Base-by-base conservation (phyloP, 2,329 filamentous ascomycete species). In the Cladophialophora psammophila region DNA sequence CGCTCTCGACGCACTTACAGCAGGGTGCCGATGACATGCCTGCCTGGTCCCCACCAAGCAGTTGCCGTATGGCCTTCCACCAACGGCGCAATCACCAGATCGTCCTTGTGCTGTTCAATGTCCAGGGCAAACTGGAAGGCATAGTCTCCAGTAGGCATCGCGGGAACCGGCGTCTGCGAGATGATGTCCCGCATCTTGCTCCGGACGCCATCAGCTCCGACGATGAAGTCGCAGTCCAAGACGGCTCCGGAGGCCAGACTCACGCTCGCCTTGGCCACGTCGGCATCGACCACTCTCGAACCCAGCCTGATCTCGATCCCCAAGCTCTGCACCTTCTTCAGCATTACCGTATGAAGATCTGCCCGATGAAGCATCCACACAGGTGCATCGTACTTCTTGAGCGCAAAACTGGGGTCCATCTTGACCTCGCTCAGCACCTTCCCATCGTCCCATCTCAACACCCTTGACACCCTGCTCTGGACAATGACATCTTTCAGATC, bases 301-400 rank as follows among this genome's bases (percentile, higher is more conserved):
- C 36, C 55, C 36, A 58, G 55, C 55, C 20, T 58, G 55, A 58
- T 45, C 36, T 58, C 35, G 8, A 58, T 58, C 20, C 55, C 55
- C 55, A 58, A 26, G 36, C 55, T 58, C 36, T 45, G 35, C 55
- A 58, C 55, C 55, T 58, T 58, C 55, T 58, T 58, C 55, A 58
- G 36, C 55, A 58, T 58, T 9, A 35, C 55, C n/a, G 36, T 58
- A n/a, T 58, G 55, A 32, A 58, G 55, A 36, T 58, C 55, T 9
- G 55, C 55, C 15, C 55, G 55, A 40, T 58, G 55, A 8, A 58
- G 35, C 55, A 58, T 58, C 55, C 55, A 58, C 55, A 58, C 55
- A 3, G 55, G 55, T 9, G 55, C 55, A 10, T 32, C 12, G 36
- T 58, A 58, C 55, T 58, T 58, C 20, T 58, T 58, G 55, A 58